phyloP scores from a whole-genome alignment of 2,329 filamentous ascomycete genomes.

The Aphanocladium album region DNA sequence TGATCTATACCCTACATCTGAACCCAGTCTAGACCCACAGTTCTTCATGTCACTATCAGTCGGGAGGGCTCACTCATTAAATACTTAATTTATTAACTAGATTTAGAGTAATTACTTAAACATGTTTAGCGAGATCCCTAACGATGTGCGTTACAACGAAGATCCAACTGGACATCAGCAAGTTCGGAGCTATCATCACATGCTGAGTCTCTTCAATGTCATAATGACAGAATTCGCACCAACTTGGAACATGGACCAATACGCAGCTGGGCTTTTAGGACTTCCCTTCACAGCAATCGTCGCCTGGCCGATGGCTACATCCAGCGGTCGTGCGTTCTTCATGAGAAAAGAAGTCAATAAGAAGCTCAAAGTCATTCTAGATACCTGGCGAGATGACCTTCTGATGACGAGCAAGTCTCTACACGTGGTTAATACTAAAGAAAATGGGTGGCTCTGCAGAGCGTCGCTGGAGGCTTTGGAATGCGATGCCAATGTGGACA shows the following conservation, averaged over 20 bases:
- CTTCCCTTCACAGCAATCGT: slow-evolving; percentile 53
- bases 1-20: too few species aligned
- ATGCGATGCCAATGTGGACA: neutral
- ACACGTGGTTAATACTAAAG: slow-evolving; percentile 8
- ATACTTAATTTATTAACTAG: too few species aligned
- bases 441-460: neutral
- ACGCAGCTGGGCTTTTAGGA: slow-evolving; percentile 37
- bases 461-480: neutral
- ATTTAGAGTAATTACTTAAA: too few species aligned
- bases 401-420: slow-evolving; percentile 22
- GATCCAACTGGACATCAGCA: neutral
- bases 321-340: slow-evolving; percentile 49
- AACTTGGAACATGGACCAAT: neutral
- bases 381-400: slow-evolving; percentile 32
- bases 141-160: neutral
- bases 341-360: slow-evolving; percentile 46
- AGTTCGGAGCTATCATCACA: neutral
- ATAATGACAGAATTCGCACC: neutral
- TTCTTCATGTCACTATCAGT: too few species aligned
- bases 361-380: slow-evolving; percentile 46
- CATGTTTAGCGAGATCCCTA: neutral
- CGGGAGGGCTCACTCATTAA: too few species aligned
- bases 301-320: slow-evolving; percentile 55
- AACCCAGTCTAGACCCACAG: too few species aligned
- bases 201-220: neutral